Base-by-base conservation (phyloP, 345 rosid species). In the Boechera divaricarpa region DNA sequence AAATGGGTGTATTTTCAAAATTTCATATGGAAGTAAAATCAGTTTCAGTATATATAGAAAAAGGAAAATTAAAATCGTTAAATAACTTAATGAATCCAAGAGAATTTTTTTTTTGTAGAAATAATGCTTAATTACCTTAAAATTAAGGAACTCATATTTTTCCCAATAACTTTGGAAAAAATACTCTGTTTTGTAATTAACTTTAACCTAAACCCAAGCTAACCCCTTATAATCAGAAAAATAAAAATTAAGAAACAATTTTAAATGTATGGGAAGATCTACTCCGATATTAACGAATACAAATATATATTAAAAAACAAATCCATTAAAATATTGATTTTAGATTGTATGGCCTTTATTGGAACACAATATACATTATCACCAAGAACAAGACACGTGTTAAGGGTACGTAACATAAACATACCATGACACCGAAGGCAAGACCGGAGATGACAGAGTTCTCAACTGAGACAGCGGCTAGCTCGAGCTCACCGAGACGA, bases 371-470 rank as follows among this genome's bases (percentile, higher is more conserved):
- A 45, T 6, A 9, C 4, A 18, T 3, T 5, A 21, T 1, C 24
- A 49, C 2, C 47, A 51, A 45, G 55, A 80, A 69, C 5, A 1
- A 6, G 59, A 56, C 63, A 67, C 75, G 54, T 53, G 56, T 54
- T 28, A 24, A n/a, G 39, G 31, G 18, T 32, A 80, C 77, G 80
- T 32, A 83, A 80, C 75, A 73, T 42, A 89, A 83, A 80, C 75
- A 73, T 42, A 89, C 97, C 98, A 92, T 92, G 79, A 94, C 82
- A 38, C 98, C 95, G 33, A 70, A 94, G 63, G 93, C 88, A 15
- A 94, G 95, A 63, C 97, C 98, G 31, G 93, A 92, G 66, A 94
- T 54, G 58, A 94, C 95, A 6, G 95, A 92, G 76, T 94, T 92
- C 83, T 90, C 97, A 11, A 94, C 91, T 1, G 98, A 82, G 53